Base-by-base conservation (phyloP, 1,284 basidiomycete genomes). In the Cystodermella granulosa region DNA sequence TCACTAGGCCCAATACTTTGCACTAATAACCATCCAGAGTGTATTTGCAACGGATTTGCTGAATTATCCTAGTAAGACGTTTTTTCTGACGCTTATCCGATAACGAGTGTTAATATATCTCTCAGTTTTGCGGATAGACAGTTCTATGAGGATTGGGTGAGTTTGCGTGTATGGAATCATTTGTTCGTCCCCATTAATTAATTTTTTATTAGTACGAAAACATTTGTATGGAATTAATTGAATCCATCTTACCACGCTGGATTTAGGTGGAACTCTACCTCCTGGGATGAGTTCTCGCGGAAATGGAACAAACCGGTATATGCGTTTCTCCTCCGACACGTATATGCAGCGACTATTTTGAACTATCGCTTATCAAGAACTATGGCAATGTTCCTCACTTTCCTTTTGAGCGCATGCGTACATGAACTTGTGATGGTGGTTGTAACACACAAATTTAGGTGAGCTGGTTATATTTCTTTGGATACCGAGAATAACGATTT, bases 381-480 rank as follows among this genome's bases (percentile, higher is more conserved):
- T 8, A 76, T 77, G 36, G 95, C 95, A 15, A 92, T 95, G 76
- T 83, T 95, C 58, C 52, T 93, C 42, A 98, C 95, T 0, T 98
- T 98, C 71, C 65, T 96, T 11, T 69, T 96, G 35, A 91, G 87
- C 46, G 93, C 93, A 1, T 76, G 81, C 43, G 84, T 86, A 26
- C 95, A 98, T 60, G 95, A 98, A 66, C 75, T 98, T 39, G 93
- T 98, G 48, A 98, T 98, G 95, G 84, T 86, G 1, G 80, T 95
- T 45, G 92, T 94, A n/a, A 90, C 88, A 24, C 83, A 89, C 64
- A 97, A 97, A 73, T 77, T 96, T 46, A 64, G 63, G 79, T 69
- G 37, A 11, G 66, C 42, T 34, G 4, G 43, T 14, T 37, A 24
- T 39, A 16, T 34, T 23, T 11, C 41, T 22, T 21, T 23, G n/a